A percentile compares a stretch with the other conserved stretches of the same genome.
These are phyloP conservation scores for Pleurozium schreberi DNA, from an alignment of 225 moss, liverwort and hornwort genomes.

Conservation along the genomic window DNA sequence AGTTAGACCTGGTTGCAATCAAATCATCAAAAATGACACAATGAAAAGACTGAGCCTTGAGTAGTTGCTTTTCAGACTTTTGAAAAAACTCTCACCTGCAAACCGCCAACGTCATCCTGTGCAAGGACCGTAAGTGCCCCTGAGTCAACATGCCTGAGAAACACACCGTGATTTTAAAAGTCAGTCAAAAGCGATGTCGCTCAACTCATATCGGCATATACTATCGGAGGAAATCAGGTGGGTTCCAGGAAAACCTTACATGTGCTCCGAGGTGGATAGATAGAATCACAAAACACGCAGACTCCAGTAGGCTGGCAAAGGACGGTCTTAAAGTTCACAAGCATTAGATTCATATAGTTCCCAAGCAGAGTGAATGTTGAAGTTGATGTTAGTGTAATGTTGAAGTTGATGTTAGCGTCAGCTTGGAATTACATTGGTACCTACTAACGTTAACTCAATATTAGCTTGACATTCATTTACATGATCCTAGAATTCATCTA, in stretches of 20 bases:
- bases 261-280: not conserved
- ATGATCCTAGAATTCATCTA: not conserved
- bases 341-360: not conserved
- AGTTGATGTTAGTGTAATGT: not conserved
- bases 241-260: not conserved
- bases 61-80: not conserved
- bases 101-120: slow-evolving; percentile 45
- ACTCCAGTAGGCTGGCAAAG: not conserved
- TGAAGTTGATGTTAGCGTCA: not conserved
- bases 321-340: too few species aligned
- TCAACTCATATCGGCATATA: not conserved
- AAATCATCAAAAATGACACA: not conserved
- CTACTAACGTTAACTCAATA: not conserved
- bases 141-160: slow-evolving; percentile 41
- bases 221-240: not conserved
- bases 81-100: slow-evolving; percentile 22
- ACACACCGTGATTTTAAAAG: not conserved
- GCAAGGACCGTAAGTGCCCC: slow-evolving; percentile 50
- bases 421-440: not conserved
- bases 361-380: not conserved
- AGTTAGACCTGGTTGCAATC: not conserved
- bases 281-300: not conserved
- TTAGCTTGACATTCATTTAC: not conserved
- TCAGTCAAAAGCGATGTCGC: not conserved
- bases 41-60: not conserved